These are phyloP conservation scores for Nicotiana sylvestris DNA, from an alignment of 257 asterid species.

Conservation along the genomic window DNA sequence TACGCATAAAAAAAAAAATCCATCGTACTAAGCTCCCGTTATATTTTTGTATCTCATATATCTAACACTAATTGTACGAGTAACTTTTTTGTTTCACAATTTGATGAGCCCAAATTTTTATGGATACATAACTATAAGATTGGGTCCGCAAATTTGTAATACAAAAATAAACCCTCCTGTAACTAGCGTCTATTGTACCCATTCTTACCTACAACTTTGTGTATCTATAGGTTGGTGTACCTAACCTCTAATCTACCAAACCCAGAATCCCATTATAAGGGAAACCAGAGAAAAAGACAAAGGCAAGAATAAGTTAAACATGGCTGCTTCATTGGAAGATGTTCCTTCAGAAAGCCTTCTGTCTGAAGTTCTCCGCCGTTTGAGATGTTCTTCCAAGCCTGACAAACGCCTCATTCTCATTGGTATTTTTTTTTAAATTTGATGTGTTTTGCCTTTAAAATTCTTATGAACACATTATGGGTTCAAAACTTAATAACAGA, in stretches of 20 bases:
- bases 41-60: too few species aligned
- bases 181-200: too few species aligned
- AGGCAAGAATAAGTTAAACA: not conserved
- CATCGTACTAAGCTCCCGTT: too few species aligned
- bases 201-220: not conserved
- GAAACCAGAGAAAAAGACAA: not conserved
- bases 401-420: conserved; percentile 89
- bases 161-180: too few species aligned
- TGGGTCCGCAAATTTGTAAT: too few species aligned
- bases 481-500: too few species aligned
- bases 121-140: too few species aligned
- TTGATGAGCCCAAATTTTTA: too few species aligned
- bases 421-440: conserved; percentile 26
- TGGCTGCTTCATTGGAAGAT: conserved; percentile 52
- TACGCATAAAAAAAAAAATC: not conserved
- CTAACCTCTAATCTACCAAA: not conserved
- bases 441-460: too few species aligned
- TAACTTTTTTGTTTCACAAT: too few species aligned
- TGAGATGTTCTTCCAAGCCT: conserved; percentile 70
- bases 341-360: conserved; percentile 63
- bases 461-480: too few species aligned
- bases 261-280: not conserved
- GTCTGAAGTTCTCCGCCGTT: conserved; percentile 78
- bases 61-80: too few species aligned
- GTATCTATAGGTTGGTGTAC: not conserved